A percentile compares a stretch with the other conserved stretches of the same genome.
Evolutionary conservation across 768 basidiomycete species (phyloP).

Genomic region (Amanita jacksonii): DNA sequence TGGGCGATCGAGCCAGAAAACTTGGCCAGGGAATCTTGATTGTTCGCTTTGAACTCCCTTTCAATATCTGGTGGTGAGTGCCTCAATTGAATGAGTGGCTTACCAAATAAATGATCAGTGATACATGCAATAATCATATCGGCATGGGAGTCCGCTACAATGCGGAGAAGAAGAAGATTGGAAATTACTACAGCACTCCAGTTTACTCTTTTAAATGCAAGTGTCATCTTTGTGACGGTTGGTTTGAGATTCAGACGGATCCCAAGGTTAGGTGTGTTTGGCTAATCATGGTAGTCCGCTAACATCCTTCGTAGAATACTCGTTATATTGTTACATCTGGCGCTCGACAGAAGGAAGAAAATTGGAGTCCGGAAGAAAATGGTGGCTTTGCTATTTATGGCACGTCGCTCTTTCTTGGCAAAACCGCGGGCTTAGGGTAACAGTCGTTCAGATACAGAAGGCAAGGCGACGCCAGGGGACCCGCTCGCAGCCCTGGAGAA

Average conservation of each 20-base stretch:
- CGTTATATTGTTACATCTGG: conserved; percentile 89
- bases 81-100: not conserved
- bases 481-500: conserved; percentile 88
- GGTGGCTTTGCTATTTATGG: conserved; percentile 89
- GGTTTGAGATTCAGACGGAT: conserved; percentile 98
- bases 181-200: conserved; percentile 88
- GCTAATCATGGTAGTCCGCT: not conserved
- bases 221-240: conserved; percentile 92
- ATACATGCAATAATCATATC: conserved; percentile 91
- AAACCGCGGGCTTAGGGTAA: not conserved
- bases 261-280: conserved; percentile 58
- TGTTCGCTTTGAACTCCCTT: conserved; percentile 90
- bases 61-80: conserved; percentile 91
- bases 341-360: conserved; percentile 90
- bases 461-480: conserved; percentile 53
- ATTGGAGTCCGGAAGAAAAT: conserved; percentile 95
- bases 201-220: conserved; percentile 96
- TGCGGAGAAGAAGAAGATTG: conserved; percentile 96
- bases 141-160: conserved; percentile 99
- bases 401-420: conserved; percentile 20
- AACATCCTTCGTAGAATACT: conserved; percentile 58
- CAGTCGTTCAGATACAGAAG: conserved; percentile 54
- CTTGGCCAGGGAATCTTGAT: conserved; percentile 95
- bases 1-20: conserved; percentile 90
- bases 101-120: conserved; percentile 36